Evolutionary conservation across 2,329 filamentous ascomycete species (phyloP), one percentile per base, ranked within the genome.

Genomic region (Diplodia seriata): DNA sequence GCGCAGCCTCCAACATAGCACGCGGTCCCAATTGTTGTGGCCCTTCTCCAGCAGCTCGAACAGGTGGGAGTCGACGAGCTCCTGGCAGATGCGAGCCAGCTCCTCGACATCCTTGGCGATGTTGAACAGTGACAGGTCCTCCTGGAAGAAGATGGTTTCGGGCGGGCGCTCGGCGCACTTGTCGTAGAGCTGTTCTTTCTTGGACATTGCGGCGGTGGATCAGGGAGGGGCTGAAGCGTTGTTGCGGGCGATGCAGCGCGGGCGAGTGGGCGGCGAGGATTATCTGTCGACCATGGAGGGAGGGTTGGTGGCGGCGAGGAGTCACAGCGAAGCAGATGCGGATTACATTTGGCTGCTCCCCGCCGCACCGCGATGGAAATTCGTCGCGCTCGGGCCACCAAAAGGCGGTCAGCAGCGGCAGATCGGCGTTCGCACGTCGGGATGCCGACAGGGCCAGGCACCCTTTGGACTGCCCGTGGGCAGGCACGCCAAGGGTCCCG

Each of bases 71-170:
- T 76, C 75, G 61, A 74, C 74, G 12, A 80, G 72, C 68, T 76
- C 73, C 68, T 77, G 74, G 38, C 79, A 68, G 7, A 80, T 69
- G 61, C 69, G 67, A 15, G 74, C 71, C 47, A 80, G 74, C 70
- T 76, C 74, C 7, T 70, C 70, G 71, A 77, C 73, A 64, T 75
- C 76, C 40, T 75, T 74, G 8, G 76, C 77, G 23, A 79, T 71
- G 61, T 78, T 73, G 74, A 79, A 76, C 15, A 59, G 43, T 29
- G 74, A 74, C 29, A 80, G 70, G 38, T 80, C 78, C 69, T 76
- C 76, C 73, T 80, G 78, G 71, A 77, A 78, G 72, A 79, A 80
- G 62, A 79, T 71, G 49, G 77, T 78, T 70, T 74, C 77, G 33
- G 75, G 70, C 5, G 74, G 73, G 61, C 73, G 68, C 65, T 76